phyloP scores from a whole-genome alignment of 164 flowering plant species.

The Euptelea pleiosperma region DNA sequence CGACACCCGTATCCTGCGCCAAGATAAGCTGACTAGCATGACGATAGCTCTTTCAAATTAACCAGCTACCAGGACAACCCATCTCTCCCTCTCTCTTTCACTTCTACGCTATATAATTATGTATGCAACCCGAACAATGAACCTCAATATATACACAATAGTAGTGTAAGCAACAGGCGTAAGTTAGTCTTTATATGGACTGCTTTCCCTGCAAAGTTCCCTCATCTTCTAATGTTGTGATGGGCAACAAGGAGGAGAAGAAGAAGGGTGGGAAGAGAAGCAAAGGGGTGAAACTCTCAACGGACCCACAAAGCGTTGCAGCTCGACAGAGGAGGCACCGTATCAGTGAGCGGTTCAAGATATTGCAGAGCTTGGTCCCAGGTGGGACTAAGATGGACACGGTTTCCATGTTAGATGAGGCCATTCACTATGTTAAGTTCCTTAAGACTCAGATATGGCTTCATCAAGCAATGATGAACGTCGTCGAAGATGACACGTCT shows the following conservation, averaged over 20 bases:
- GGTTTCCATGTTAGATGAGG: conserved; percentile 75
- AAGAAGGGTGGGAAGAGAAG: conserved; percentile 15
- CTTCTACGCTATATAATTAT: no score
- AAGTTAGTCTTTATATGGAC: background rate
- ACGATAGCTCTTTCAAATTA: conserved; percentile 17
- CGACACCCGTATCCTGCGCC: conserved; percentile 41
- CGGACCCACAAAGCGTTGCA: conserved; percentile 86
- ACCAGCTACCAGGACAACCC: background rate
- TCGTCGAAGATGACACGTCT: conserved; percentile 16
- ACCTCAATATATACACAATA: background rate
- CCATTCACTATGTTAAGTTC: conserved; percentile 81
- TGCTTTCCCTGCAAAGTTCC: background rate
- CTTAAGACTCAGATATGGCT: conserved; percentile 73
- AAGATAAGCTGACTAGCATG: conserved; percentile 35
- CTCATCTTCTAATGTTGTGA: conserved; percentile 5
- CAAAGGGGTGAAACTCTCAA: conserved; percentile 51
- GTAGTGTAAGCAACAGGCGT: background rate
- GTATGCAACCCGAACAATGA: background rate
- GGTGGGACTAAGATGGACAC: conserved; percentile 85
- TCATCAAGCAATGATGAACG: conserved; percentile 48
- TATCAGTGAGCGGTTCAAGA: conserved; percentile 75
- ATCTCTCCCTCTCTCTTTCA: background rate
- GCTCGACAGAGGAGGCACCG: conserved; percentile 75
- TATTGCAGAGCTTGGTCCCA: conserved; percentile 72
- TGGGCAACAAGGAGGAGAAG: background rate